Evolutionary conservation across 257 asterid genomes (phyloP), one percentile per base, ranked within the genome.

Genomic region (Penstemon davidsonii): DNA sequence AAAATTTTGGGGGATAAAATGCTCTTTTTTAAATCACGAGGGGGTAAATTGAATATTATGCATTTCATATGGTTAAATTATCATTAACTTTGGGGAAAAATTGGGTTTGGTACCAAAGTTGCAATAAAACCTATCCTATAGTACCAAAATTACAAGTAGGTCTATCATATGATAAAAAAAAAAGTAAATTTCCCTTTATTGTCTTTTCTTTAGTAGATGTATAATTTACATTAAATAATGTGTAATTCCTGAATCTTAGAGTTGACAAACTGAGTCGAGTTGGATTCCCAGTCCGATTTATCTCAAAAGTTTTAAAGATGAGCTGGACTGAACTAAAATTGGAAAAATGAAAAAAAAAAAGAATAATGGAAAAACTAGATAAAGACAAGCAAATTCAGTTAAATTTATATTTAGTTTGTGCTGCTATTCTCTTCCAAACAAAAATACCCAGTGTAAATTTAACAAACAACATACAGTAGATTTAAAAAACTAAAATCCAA

Each of bases 401-500:
- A 56, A 25, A 56, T 56, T 18, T 15, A 6, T 18, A 42, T 11
- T 76, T 71, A 73, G 76, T 67, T 73, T 70, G 15, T 58, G 72
- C 62, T 65, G 68, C 64, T 62, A 66, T 53, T 70, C 57, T 62
- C 64, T 51, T 67, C 86, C 75, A 62, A 66, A 15, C 25, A 67
- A 73, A 70, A 69, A 71, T 19, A 51, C 64, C 56, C 60, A 69
- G 12, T 1, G 33, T 25, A 25, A 62, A 62, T 25, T 7, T 8
- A 15, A 61, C 8, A 61, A 58, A 37, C 13, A 15, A 43, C 58
- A 50, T 15, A 65, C 75, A 13, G 38, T 58, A 41, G 60, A 68
- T 69, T 69, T 70, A 38, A 68, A 70, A 69, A 64, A 40, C 73
- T 46, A 77, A 83, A 63, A 4, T 58, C 81, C 78, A 79, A 77